phyloP scores from a whole-genome alignment of 306 rosid species.

The Potentilla sterilis region DNA sequence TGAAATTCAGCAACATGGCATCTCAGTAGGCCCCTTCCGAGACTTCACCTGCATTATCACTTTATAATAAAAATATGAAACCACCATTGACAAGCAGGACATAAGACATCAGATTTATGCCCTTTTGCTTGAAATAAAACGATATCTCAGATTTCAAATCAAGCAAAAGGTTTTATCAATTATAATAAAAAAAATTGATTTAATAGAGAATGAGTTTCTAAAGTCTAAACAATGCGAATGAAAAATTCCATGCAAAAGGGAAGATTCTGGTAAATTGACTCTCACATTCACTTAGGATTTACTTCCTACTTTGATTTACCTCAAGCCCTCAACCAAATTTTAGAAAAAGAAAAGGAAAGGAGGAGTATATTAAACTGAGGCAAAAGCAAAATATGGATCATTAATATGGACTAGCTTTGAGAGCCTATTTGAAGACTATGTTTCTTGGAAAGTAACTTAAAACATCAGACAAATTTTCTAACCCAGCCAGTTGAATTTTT shows the following conservation, averaged over 20 bases:
- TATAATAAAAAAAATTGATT: too few species aligned
- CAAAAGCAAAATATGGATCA: slow-evolving; percentile 1
- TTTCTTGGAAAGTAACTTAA: slow-evolving; percentile 30
- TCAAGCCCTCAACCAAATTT: slow-evolving; percentile 6
- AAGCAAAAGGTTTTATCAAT: slow-evolving; percentile 4
- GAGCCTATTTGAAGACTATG: slow-evolving; percentile 6
- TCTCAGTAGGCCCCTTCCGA: slow-evolving; percentile 27
- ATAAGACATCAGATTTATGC: background rate
- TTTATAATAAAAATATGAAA: slow-evolving; percentile 16
- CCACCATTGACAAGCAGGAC: slow-evolving; percentile 17
- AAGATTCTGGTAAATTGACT: slow-evolving; percentile 33
- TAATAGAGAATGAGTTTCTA: slow-evolving; percentile 20
- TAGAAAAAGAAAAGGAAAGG: slow-evolving; percentile 1
- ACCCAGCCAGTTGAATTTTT: background rate
- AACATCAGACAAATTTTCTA: background rate
- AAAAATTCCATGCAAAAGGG: slow-evolving; percentile 17
- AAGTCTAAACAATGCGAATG: slow-evolving; percentile 14
- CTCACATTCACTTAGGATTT: slow-evolving; percentile 54
- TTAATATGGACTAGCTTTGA: background rate
- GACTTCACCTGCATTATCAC: slow-evolving; percentile 31
- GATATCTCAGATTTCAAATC: background rate
- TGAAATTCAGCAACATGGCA: slow-evolving; percentile 21
- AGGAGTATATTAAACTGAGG: slow-evolving; percentile 25
- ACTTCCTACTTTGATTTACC: slow-evolving; percentile 42
- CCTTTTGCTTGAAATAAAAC: slow-evolving; percentile 17